phyloP scores from a whole-genome alignment of 2,329 filamentous ascomycete species.

The Trichophaea hybrida region DNA sequence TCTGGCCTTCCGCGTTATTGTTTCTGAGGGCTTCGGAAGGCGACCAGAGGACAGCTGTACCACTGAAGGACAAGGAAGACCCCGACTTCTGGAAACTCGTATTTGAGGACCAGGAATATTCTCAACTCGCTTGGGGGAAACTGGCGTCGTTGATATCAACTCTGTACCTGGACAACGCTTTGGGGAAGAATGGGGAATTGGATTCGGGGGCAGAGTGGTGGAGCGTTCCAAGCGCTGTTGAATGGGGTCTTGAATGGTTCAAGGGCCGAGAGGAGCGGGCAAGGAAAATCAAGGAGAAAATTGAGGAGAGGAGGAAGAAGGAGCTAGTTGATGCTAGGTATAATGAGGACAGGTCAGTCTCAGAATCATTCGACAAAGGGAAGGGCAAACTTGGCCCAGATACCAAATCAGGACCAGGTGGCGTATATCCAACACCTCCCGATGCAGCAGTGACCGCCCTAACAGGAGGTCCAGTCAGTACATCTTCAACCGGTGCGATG shows the following conservation, averaged over 20 bases:
- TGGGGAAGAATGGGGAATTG: neutral
- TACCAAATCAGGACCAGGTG: slow-evolving; percentile 5
- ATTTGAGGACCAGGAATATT: slow-evolving; percentile 18
- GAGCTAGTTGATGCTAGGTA: slow-evolving; percentile 4
- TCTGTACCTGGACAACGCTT: neutral
- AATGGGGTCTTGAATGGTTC: slow-evolving; percentile 21
- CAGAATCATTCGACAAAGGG: neutral
- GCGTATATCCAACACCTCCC: slow-evolving; percentile 22
- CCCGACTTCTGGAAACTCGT: slow-evolving; percentile 18
- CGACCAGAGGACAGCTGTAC: slow-evolving; percentile 8
- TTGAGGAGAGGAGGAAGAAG: slow-evolving; percentile 9
- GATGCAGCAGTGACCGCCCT: slow-evolving; percentile 7
- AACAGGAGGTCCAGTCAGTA: neutral
- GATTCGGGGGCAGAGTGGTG: slow-evolving; percentile 21
- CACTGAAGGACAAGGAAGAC: neutral
- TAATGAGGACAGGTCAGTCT: neutral
- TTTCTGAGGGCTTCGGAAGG: slow-evolving; percentile 19
- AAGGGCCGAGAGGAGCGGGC: slow-evolving; percentile 13
- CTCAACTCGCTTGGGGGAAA: slow-evolving; percentile 17
- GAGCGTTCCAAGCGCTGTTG: slow-evolving; percentile 14
- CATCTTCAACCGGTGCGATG: slow-evolving; percentile 2
- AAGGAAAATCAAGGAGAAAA: slow-evolving; percentile 3
- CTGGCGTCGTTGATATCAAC: slow-evolving; percentile 14
- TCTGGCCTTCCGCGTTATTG: slow-evolving; percentile 22
- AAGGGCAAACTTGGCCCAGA: slow-evolving; percentile 9